These are phyloP conservation scores for Picea sitchensis DNA, from an alignment of 75 land plant species.

Conservation along the genomic window DNA sequence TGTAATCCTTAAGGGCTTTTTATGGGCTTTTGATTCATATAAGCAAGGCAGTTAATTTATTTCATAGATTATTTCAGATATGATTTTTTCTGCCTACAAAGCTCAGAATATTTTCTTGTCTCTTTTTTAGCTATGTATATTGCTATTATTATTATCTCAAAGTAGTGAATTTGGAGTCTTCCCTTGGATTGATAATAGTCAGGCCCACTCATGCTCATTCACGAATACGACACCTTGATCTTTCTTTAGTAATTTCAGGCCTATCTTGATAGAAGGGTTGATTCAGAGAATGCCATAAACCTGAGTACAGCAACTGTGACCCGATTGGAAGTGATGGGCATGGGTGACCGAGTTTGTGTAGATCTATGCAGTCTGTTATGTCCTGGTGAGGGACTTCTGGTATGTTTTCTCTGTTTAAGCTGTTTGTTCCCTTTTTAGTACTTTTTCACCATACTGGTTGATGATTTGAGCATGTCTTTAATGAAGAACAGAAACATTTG, in stretches of 20 bases:
- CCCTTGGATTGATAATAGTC: background rate
- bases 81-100: no score
- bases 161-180: background rate
- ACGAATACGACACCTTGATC: background rate
- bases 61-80: no score
- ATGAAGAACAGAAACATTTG: background rate
- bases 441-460: background rate
- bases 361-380: constrained; percentile 87
- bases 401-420: constrained; percentile 15
- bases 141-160: background rate
- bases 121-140: no score
- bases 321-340: constrained; percentile 50
- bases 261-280: constrained; percentile 57
- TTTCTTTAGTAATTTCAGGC: constrained; percentile 41
- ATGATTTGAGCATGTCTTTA: background rate
- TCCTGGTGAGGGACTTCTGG: constrained; percentile 95
- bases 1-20: no score
- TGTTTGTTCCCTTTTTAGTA: background rate
- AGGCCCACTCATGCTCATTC: background rate
- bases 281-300: constrained; percentile 21
- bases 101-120: no score
- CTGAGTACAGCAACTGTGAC: constrained; percentile 56
- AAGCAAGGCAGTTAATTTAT: no score
- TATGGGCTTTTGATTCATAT: no score
- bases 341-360: constrained; percentile 94